phyloP scores from a whole-genome alignment of 2,329 filamentous ascomycete genomes.

The Tolypocladium paradoxum region DNA sequence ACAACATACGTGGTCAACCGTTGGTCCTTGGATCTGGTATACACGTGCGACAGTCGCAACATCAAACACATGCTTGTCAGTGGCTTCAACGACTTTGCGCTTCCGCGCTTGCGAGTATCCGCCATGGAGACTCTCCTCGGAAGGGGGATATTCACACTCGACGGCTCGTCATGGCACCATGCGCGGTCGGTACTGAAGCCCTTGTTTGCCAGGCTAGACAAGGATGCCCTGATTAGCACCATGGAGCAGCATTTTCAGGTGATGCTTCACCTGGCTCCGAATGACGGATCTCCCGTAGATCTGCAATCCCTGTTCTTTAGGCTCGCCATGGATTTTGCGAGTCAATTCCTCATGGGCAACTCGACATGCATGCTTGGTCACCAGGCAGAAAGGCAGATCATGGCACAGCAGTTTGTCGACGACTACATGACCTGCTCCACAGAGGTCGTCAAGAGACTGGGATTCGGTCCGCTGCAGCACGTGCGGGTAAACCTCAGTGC shows the following conservation, averaged over 20 bases:
- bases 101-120: constrained; percentile 22
- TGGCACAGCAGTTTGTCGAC: constrained; percentile 23
- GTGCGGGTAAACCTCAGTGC: constrained; percentile 16
- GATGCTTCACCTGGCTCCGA: constrained; percentile 25
- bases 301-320: constrained; percentile 36
- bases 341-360: constrained; percentile 35
- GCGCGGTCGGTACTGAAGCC: constrained; percentile 26
- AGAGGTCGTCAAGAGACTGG: constrained; percentile 20
- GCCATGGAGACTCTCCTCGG: constrained; percentile 31
- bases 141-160: constrained; percentile 35
- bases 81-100: constrained; percentile 38
- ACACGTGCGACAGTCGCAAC: constrained; percentile 37
- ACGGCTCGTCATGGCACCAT: constrained; percentile 35
- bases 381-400: constrained; percentile 6
- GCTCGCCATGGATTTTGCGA: constrained; percentile 34
- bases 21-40: constrained; percentile 21
- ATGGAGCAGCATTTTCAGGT: constrained; percentile 23
- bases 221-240: constrained; percentile 13
- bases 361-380: constrained; percentile 13
- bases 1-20: constrained; percentile 21
- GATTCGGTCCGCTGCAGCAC: constrained; percentile 19
- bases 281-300: constrained; percentile 19
- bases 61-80: constrained; percentile 43
- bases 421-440: constrained; percentile 23
- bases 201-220: constrained; percentile 22